Percentiles rank a stretch among this genome's conserved stretches.
These are phyloP conservation scores for Batkoa obscura DNA, from an alignment of 371 early-diverging fungal genomes.

Conservation along the genomic window DNA sequence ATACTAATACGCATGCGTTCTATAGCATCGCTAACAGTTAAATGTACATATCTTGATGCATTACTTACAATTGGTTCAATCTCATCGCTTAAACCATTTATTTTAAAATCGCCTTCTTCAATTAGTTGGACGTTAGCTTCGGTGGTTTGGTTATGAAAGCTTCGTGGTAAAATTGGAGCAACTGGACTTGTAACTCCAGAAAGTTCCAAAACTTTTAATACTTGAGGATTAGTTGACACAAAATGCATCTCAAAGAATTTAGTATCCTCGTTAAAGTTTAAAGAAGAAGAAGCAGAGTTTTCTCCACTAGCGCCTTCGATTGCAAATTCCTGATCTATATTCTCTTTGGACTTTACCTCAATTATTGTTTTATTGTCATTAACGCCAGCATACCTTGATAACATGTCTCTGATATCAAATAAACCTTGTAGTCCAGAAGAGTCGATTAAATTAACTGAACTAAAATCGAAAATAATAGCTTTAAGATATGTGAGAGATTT, in stretches of 20 bases:
- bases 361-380: background rate
- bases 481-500: constrained; percentile 23
- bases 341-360: background rate
- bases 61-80: background rate
- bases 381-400: constrained; percentile 24
- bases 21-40: constrained; percentile 3
- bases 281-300: background rate
- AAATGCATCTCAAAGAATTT: constrained; percentile 18
- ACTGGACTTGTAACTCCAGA: constrained; percentile 20
- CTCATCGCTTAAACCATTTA: background rate
- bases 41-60: background rate
- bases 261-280: constrained; percentile 1
- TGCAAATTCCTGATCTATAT: too few relatives aligned
- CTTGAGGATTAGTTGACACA: constrained; percentile 13
- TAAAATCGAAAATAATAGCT: constrained; percentile 58
- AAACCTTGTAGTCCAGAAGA: constrained; percentile 56
- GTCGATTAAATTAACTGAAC: constrained; percentile 58
- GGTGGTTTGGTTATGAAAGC: constrained; percentile 10
- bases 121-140: background rate
- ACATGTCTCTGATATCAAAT: constrained; percentile 29
- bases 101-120: constrained; percentile 2
- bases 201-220: constrained; percentile 13
- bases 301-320: too few relatives aligned
- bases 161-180: constrained; percentile 10
- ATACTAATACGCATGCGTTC: background rate